Percentiles rank a stretch among this genome's conserved stretches.
phyloP scores from a whole-genome alignment of 179 eudicot species.

The Dionaea muscipula region DNA sequence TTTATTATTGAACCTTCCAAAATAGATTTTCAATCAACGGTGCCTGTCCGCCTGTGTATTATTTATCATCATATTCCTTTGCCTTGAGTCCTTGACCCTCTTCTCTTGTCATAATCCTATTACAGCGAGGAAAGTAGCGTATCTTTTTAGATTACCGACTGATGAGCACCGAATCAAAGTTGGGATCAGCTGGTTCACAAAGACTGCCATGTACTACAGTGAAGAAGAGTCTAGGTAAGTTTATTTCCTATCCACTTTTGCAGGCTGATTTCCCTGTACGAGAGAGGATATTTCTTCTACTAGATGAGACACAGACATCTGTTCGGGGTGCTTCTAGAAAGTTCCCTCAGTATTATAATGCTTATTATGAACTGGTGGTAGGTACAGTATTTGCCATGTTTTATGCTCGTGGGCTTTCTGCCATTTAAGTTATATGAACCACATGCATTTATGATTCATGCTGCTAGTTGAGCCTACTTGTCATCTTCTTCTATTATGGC shows the following conservation, averaged over 20 bases:
- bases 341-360: conserved; percentile 78
- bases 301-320: conserved; percentile 94
- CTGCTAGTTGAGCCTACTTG: conserved; percentile 1
- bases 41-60: no score
- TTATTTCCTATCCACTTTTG: conserved; percentile 13
- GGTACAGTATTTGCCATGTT: conserved; percentile 19
- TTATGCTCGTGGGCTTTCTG: conserved; percentile 5
- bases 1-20: no score
- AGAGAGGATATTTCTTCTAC: conserved; percentile 86
- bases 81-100: no score
- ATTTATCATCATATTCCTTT: no score
- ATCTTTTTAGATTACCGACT: conserved; percentile 74
- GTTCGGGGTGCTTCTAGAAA: conserved; percentile 74
- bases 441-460: neutral
- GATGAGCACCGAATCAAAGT: conserved; percentile 89
- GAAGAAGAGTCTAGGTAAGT: no score
- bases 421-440: neutral
- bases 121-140: conserved; percentile 85
- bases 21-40: no score
- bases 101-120: neutral
- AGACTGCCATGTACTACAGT: conserved; percentile 78
- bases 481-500: no score
- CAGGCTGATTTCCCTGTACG: conserved; percentile 77
- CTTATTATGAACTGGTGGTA: conserved; percentile 92
- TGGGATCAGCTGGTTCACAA: conserved; percentile 84